Base-by-base conservation (phyloP, 2,329 filamentous ascomycete species). In the Talaromyces albobiverticillius region DNA sequence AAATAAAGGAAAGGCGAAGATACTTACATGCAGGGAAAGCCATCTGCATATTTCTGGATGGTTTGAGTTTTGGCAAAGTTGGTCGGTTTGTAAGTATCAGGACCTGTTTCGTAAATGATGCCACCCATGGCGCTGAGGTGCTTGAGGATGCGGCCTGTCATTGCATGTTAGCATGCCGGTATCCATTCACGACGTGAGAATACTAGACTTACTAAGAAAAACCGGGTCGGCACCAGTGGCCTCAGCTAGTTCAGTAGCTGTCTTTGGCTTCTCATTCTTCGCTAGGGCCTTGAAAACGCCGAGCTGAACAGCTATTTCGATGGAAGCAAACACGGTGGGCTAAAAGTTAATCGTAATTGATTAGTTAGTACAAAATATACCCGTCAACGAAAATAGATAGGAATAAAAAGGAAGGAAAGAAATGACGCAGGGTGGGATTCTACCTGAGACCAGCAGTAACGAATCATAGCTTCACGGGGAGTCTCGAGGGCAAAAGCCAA, bases 111-210 rank as follows among this genome's bases (percentile, higher is more conserved):
- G 9, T 59, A 59, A 25, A 74, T 54, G 3, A 73, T 43, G 6
- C 31, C 48, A 43, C 74, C 65, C 67, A 72, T 75, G 2, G 71
- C 68, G 4, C 68, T 66, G 1, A 75, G 64, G 45, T 75, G 72
- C 48, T 67, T 68, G n/a, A 67, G 59, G 6, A 69, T 64, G 13
- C 72, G 67, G 38, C 68, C 64, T 49, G 62, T 45, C 8, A 54
- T 59, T 2, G 59, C 55, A 57, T 41, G 47, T 69, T 64, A 20
- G 59, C 49, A 10, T 67, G 53, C 26, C 26, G 26, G 26, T 10
- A 5, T 29, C 5, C 26, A 29, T 29, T 29, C 26, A 29, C 26
- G 10, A 10, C 5, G 5, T 29, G 5, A 29, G 20, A 34, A 34
- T 34, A 22, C 26, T 18, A 29, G 22, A 53, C 56, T 46, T 23